phyloP scores from a whole-genome alignment of 2,329 filamentous ascomycete species.

The Verticillium klebahnii region DNA sequence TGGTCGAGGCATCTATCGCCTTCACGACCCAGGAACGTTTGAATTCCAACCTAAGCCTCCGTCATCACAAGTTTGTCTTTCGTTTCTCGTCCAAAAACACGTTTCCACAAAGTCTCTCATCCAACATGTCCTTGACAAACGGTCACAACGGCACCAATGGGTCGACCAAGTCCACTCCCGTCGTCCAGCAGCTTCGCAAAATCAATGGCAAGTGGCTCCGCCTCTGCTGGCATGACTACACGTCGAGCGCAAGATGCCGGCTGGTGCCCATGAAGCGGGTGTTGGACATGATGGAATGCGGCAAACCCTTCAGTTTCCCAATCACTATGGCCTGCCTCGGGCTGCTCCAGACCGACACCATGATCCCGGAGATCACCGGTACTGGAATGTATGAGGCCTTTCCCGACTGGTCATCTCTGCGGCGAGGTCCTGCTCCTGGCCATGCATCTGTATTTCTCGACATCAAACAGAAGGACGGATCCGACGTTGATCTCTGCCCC shows the following conservation, averaged over 20 bases:
- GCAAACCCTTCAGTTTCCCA: constrained; percentile 44
- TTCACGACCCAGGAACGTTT: neutral
- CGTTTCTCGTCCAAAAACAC: neutral
- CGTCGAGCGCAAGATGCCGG: neutral
- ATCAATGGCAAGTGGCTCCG: neutral
- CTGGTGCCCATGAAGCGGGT: constrained; percentile 57
- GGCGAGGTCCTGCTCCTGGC: constrained; percentile 49
- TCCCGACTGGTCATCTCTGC: constrained; percentile 61
- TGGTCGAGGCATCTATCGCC: neutral
- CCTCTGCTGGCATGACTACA: neutral
- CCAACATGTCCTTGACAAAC: neutral
- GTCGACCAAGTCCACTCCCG: neutral
- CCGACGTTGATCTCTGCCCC: constrained; percentile 54
- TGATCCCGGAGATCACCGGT: constrained; percentile 47
- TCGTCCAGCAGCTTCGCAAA: neutral
- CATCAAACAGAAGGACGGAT: constrained; percentile 55
- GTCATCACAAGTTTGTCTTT: neutral
- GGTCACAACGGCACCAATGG: neutral
- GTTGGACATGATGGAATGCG: constrained; percentile 35
- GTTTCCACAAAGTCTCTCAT: neutral
- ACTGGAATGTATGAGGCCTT: constrained; percentile 63
- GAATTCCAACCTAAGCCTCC: neutral
- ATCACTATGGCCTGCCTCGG: constrained; percentile 62
- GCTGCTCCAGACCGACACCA: constrained; percentile 62
- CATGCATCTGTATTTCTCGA: constrained; percentile 64